Conservation (phyloP, 768 basidiomycete species). For the Lentinula boryana region DNA sequence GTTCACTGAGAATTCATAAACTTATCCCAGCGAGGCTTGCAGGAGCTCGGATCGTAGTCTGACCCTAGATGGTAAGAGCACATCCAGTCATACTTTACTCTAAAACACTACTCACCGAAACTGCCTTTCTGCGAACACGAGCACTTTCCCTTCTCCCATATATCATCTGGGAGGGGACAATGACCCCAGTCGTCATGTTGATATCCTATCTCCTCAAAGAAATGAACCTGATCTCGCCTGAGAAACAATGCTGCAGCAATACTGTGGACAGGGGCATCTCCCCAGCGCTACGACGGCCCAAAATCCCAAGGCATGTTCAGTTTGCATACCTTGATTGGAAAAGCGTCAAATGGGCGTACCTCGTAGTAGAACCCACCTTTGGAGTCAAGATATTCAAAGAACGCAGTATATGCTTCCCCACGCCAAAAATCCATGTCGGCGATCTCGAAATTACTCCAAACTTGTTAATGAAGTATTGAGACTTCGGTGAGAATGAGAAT, state of each 20-base stretch:
- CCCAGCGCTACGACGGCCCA: constrained; percentile 53
- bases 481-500: background rate
- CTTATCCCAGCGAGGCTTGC: constrained; percentile 3
- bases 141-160: constrained; percentile 52
- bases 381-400: constrained; percentile 61
- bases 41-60: background rate
- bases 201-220: constrained; percentile 82
- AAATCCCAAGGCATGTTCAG: background rate
- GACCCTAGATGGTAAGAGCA: background rate
- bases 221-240: constrained; percentile 67
- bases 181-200: constrained; percentile 72
- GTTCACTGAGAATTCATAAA: background rate
- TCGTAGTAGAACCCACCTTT: constrained; percentile 34
- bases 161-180: constrained; percentile 43
- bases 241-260: constrained; percentile 75
- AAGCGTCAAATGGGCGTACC: background rate
- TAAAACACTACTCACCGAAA: constrained; percentile 41
- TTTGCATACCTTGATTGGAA: too few relatives aligned
- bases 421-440: constrained; percentile 68
- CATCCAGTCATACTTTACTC: background rate
- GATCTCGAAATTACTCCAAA: constrained; percentile 71
- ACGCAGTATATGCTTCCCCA: constrained; percentile 55
- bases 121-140: constrained; percentile 54
- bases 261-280: constrained; percentile 83
- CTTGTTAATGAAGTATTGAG: constrained; percentile 15